Base-by-base conservation (phyloP, 1,139 yeast species). In the Kluyveromyces sp. region DNA sequence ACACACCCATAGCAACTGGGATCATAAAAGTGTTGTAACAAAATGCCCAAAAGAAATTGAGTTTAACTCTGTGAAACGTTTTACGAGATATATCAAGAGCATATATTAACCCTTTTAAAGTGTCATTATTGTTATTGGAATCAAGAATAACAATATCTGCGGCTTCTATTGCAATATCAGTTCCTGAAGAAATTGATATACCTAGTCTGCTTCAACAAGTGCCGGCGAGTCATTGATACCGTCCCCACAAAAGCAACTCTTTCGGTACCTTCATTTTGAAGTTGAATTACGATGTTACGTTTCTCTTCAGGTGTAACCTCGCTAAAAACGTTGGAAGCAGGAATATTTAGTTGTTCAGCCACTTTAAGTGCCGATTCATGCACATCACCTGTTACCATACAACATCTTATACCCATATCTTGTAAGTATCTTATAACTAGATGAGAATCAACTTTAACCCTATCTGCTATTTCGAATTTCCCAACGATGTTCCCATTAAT, bases 181-280 rank as follows among this genome's bases (percentile, higher is more conserved):
- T 87, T 2, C 97, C 96, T 0, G 95, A 78, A 28, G 95, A 83
- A 50, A 92, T 79, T 5, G 97, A 95, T 60, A 94, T 81, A 25
- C 98, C 98, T 25, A 92, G 54, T 89, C 87, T 0, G 97, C 87
- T 50, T 83, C 78, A 0, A 89, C 95, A 50, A 92, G 73, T 0
- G 97, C 97, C 0, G 97, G 97, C 0, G 97, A 95, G 65, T 92
- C 99, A 63, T 88, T 88, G 56, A 88, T 84, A 48, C 99, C 99
- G 66, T 92, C 99, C 32, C 99, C 33, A 92, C 83, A 72, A 94
- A 89, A 2, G 92, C 95, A 36, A 89, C 82, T 15, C 68, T 61
- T 7, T 59, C 44, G 5, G 53, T 59, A 4, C 63, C 65, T 6
- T 56, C 57, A 4, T 58, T 55, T 56, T 83, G 86, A 50, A 92